Evolutionary conservation across 352 stramenopile genomes (phyloP).

Genomic region (Phytopythium sindhum): DNA sequence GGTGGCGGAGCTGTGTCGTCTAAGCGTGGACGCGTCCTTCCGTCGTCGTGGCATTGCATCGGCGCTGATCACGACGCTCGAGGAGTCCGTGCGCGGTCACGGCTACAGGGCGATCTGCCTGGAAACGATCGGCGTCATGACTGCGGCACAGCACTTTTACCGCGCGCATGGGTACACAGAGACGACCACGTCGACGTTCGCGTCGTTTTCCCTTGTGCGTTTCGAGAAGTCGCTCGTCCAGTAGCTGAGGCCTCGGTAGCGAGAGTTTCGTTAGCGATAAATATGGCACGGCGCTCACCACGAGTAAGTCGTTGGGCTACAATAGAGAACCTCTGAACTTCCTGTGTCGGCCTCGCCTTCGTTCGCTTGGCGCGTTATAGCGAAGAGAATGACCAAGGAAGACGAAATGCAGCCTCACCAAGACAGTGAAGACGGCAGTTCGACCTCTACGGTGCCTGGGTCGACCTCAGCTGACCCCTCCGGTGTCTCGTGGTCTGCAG

Average conservation of each 20-base stretch:
- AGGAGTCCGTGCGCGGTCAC: slow-evolving; percentile 25
- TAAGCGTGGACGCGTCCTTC: slow-evolving; percentile 40
- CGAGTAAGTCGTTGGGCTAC: neutral
- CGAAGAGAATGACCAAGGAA: neutral
- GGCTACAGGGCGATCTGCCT: slow-evolving; percentile 37
- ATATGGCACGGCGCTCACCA: neutral
- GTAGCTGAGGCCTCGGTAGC: neutral
- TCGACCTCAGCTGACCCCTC: neutral
- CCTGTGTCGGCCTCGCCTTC: neutral
- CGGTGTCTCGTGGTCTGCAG: neutral
- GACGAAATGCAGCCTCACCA: neutral
- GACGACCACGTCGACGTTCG: slow-evolving; percentile 18
- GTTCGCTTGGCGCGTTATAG: neutral
- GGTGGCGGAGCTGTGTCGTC: slow-evolving; percentile 51
- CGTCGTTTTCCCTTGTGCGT: slow-evolving; percentile 51
- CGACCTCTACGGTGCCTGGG: neutral
- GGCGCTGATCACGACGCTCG: slow-evolving; percentile 36
- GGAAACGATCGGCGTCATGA: slow-evolving; percentile 67
- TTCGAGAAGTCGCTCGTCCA: slow-evolving; percentile 40
- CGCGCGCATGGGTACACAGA: slow-evolving; percentile 35
- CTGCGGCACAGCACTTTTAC: slow-evolving; percentile 53
- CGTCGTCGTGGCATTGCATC: slow-evolving; percentile 49
- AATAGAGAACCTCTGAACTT: neutral
- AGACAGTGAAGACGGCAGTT: neutral
- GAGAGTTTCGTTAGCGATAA: neutral